Evolutionary conservation across 345 rosid species (phyloP).

Genomic region (Gossypium thurberi): DNA sequence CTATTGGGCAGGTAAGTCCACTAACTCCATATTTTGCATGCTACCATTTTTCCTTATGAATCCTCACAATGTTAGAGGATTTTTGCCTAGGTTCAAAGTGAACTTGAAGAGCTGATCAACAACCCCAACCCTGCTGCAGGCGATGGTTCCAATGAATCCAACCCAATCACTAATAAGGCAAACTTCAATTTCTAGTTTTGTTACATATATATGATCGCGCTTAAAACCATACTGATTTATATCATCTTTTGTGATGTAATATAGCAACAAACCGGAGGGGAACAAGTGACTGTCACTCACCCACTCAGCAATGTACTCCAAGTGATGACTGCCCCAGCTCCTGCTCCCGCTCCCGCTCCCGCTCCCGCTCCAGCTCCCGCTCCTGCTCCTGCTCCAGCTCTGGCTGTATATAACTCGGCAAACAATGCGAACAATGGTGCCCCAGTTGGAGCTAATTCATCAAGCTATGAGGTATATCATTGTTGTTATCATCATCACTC

Average conservation of each 20-base stretch:
- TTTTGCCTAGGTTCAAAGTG: neutral
- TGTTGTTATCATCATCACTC: neutral
- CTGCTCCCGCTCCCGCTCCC: too few species aligned
- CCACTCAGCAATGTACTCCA: neutral
- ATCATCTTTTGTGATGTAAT: neutral
- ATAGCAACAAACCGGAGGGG: neutral
- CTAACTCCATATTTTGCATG: neutral
- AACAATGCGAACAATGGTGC: too few species aligned
- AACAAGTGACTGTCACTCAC: neutral
- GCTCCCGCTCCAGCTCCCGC: too few species aligned
- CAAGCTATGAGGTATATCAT: neutral
- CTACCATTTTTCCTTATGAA: too few species aligned
- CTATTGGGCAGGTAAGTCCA: neutral
- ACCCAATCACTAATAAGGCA: neutral
- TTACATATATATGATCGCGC: neutral
- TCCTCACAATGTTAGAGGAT: neutral
- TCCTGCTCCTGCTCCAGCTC: too few species aligned
- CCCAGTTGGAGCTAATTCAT: neutral
- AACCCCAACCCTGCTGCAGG: neutral
- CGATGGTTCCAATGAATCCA: neutral
- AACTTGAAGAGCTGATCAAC: neutral
- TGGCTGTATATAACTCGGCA: too few species aligned
- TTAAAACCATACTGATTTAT: neutral
- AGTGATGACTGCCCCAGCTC: neutral
- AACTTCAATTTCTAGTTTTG: neutral